Evolutionary conservation across 768 basidiomycete genomes (phyloP).

Genomic region (Chiua virens): DNA sequence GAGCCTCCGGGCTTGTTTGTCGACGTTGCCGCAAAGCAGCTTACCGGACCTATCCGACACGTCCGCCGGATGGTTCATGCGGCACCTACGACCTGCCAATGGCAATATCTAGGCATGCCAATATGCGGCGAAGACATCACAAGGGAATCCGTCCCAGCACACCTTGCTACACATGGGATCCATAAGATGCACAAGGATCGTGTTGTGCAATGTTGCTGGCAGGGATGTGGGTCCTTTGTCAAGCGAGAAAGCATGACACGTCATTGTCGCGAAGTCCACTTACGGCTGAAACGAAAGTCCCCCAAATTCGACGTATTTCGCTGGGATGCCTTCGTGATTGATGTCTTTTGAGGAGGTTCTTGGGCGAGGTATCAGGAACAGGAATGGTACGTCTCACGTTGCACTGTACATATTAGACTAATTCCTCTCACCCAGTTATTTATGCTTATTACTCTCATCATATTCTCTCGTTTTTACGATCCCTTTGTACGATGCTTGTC

Average conservation of each 20-base stretch:
- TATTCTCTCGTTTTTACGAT: neutral
- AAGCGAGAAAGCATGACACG: conserved; percentile 7
- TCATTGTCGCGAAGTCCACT: conserved; percentile 17
- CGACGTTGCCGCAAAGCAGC: too few relatives aligned
- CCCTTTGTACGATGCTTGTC: conserved; percentile 6
- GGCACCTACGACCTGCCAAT: neutral
- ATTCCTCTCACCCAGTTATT: neutral
- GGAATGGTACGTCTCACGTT: neutral
- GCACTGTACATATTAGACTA: neutral
- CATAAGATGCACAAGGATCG: neutral
- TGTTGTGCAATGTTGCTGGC: conserved; percentile 7
- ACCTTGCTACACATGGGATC: conserved; percentile 17
- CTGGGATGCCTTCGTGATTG: neutral
- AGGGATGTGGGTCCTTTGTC: neutral
- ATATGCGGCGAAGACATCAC: conserved; percentile 7
- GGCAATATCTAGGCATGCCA: neutral
- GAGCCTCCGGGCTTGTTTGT: neutral
- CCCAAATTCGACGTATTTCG: neutral
- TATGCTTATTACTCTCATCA: neutral
- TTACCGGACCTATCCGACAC: neutral
- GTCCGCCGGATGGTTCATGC: neutral
- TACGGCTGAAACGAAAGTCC: conserved; percentile 11
- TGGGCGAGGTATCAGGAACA: neutral
- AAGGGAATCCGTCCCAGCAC: neutral
- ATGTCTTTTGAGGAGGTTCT: neutral